Percentiles rank a stretch among this genome's conserved stretches.
These are phyloP conservation scores for Lumnitzera racemosa DNA, from an alignment of 345 rosid species.

Conservation along the genomic window DNA sequence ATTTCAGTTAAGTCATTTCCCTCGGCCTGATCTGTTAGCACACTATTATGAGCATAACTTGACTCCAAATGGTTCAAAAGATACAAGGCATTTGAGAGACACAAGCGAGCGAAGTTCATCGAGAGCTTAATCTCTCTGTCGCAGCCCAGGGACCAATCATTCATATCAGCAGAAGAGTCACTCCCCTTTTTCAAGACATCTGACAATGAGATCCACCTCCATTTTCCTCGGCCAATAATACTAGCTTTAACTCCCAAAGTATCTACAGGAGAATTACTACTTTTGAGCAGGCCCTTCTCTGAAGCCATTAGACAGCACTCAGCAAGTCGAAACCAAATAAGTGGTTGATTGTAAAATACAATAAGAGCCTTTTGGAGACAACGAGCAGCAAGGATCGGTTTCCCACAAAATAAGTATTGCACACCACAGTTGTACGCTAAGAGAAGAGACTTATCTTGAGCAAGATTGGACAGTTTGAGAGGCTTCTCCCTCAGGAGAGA, in stretches of 20 bases:
- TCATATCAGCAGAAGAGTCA: slow-evolving; percentile 27
- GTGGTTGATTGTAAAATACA: slow-evolving; percentile 56
- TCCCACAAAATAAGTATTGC: slow-evolving; percentile 76
- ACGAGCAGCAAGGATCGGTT: slow-evolving; percentile 79
- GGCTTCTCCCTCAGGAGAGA: slow-evolving; percentile 73
- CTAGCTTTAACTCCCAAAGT: slow-evolving; percentile 46
- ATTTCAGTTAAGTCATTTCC: slow-evolving; percentile 40
- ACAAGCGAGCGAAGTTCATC: slow-evolving; percentile 66
- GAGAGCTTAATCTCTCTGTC: slow-evolving; percentile 66
- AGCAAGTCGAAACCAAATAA: slow-evolving; percentile 91
- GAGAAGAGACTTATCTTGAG: slow-evolving; percentile 80
- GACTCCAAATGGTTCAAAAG: slow-evolving; percentile 43
- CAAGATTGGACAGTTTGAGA: slow-evolving; percentile 50
- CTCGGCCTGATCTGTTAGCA: slow-evolving; percentile 34
- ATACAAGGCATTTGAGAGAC: slow-evolving; percentile 70
- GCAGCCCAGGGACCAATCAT: slow-evolving; percentile 23
- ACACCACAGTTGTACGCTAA: slow-evolving; percentile 82
- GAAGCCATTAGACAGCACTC: slow-evolving; percentile 91
- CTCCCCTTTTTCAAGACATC: slow-evolving; percentile 34
- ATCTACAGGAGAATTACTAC: slow-evolving; percentile 27
- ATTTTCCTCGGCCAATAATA: slow-evolving; percentile 86
- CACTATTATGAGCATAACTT: slow-evolving; percentile 24
- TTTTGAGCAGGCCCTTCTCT: slow-evolving; percentile 59
- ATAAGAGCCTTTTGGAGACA: slow-evolving; percentile 79
- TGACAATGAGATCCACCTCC: slow-evolving; percentile 72